Evolutionary conservation across 2,329 filamentous ascomycete species (phyloP).

Genomic region (Sporothrix variecibatus): DNA sequence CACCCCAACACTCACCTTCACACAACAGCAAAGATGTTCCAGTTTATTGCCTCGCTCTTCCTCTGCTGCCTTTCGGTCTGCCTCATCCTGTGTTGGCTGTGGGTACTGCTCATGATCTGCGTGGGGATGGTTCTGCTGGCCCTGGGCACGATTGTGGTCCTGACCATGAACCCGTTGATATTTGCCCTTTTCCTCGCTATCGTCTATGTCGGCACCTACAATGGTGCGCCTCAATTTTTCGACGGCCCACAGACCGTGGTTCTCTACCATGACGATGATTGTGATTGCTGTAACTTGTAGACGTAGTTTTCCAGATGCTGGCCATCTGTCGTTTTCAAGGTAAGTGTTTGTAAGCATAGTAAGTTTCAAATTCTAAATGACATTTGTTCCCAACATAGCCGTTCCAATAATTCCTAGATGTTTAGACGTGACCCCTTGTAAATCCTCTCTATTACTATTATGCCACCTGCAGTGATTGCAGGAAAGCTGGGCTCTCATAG

Average conservation of each 20-base stretch:
- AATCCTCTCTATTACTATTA: neutral
- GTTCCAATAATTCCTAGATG: neutral
- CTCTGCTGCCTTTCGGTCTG: slow-evolving; percentile 5
- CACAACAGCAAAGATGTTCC: neutral
- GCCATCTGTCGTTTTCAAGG: neutral
- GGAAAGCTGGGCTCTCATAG: slow-evolving; percentile 55
- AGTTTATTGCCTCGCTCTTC: neutral
- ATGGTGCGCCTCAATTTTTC: neutral
- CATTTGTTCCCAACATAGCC: neutral
- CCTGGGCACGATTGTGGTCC: neutral
- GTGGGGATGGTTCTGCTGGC: neutral
- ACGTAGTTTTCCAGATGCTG: slow-evolving; percentile 3
- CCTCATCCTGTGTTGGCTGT: slow-evolving; percentile 8
- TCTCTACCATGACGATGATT: neutral
- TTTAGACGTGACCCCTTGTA: neutral
- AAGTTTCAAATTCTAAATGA: neutral
- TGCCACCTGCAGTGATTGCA: slow-evolving; percentile 35
- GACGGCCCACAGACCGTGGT: neutral
- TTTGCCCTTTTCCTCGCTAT: neutral
- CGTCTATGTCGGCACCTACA: neutral
- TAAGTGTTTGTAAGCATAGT: neutral
- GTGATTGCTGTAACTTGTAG: neutral
- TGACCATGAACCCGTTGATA: neutral
- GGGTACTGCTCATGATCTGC: neutral
- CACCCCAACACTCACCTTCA: neutral